These are phyloP conservation scores for Neonectria faginata DNA, from an alignment of 2,329 filamentous ascomycete genomes.

Conservation along the genomic window DNA sequence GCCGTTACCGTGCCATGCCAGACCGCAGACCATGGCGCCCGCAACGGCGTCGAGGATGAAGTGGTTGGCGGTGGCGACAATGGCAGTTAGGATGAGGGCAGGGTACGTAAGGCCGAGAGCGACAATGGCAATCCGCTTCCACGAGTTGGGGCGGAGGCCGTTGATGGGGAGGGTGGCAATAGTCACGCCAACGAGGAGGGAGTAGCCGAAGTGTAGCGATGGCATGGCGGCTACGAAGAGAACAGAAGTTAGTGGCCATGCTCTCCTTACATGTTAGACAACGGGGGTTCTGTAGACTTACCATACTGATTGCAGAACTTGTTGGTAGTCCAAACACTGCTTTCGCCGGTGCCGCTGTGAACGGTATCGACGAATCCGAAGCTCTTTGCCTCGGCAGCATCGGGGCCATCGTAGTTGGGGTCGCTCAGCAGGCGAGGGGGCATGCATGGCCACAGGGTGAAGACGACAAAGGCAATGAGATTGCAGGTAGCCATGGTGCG, in stretches of 20 bases:
- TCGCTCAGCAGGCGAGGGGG: constrained; percentile 70
- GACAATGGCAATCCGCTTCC: constrained; percentile 60
- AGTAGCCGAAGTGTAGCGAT: constrained; percentile 80
- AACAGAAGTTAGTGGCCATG: constrained; percentile 24
- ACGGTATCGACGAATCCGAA: constrained; percentile 73
- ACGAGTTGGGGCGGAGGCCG: constrained; percentile 62
- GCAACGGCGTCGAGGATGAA: constrained; percentile 79
- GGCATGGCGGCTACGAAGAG: constrained; percentile 74
- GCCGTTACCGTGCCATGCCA: constrained; percentile 70
- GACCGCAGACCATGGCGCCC: constrained; percentile 71
- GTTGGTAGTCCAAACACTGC: constrained; percentile 69
- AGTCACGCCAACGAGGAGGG: constrained; percentile 77
- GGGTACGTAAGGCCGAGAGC: constrained; percentile 72
- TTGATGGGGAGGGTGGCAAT: constrained; percentile 73
- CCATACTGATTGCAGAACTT: constrained; percentile 82
- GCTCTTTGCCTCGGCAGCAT: constrained; percentile 69
- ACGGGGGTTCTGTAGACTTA: constrained; percentile 47
- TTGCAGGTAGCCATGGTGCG: constrained; percentile 73
- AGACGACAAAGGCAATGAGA: constrained; percentile 69
- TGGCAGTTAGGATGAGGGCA: constrained; percentile 72
- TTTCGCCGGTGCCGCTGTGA: constrained; percentile 61
- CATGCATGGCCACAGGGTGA: constrained; percentile 74
- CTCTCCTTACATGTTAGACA: neutral
- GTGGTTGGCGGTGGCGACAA: constrained; percentile 79
- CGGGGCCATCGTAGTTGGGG: constrained; percentile 63